Evolutionary conservation across 2,329 filamentous ascomycete species (phyloP), one percentile per base, ranked within the genome.

Genomic region (Alternaria dauci): DNA sequence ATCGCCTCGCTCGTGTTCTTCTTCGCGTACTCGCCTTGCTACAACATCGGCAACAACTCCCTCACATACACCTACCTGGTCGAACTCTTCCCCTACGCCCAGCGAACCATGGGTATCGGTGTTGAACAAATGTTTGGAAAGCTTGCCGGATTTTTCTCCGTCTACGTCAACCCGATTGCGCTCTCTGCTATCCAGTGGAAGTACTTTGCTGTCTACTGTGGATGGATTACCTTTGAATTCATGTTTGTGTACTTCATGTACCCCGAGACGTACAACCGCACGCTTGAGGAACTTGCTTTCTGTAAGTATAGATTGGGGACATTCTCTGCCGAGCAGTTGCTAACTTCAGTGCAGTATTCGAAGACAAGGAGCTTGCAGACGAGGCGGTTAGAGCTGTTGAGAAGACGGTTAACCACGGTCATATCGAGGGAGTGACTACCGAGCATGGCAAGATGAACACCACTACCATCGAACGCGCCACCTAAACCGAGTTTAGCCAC

Each of bases 31-130:
- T 82, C 82, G 9, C 85, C 87, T 4, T 71, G 65, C 61, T 90
- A 89, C 72, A 89, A 89, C 67, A 81, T 89, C 51, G 87, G 87
- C n/a, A 88, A 89, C 73, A 90, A 89, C 70, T 86, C 88, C 14
- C 79, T 90, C 55, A 88, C 86, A 1, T 89, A 89, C 74, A 89
- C 85, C 14, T 88, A 85, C 73, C 79, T 88, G 5, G 78, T 88
- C 23, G 87, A 89, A 63, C 75, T 88, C 0, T 88, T 86, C 78
- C 87, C 87, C 1, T 89, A 85, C 68, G 79, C 84, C 2, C 81
- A 84, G 55, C 82, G 86, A 61, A 83, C 85, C 41, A 86, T 86
- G 59, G 87, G 87, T 75, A 85, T 89, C 59, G 85, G 83, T 36
- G 78, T 86, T 53, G 84, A 85, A 71, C 85, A 87, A 66, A 80